Conservation (phyloP, 2,329 filamentous ascomycete species). For the Fusarium tuaranense region DNA sequence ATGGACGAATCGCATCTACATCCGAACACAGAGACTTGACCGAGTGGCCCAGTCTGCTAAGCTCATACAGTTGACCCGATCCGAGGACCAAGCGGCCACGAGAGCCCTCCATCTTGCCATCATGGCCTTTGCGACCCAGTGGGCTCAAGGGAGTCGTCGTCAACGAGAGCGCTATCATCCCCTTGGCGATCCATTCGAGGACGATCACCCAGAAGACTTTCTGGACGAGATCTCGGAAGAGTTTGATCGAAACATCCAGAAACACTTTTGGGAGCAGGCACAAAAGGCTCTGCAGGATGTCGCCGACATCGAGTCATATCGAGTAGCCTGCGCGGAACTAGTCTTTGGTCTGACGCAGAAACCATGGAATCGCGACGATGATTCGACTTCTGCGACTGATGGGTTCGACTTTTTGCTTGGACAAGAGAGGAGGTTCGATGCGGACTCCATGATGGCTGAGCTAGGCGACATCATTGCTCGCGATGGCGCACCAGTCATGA, state of each 20-base stretch:
- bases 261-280: constrained; percentile 52
- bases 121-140: constrained; percentile 43
- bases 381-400: neutral
- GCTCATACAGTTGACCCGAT: constrained; percentile 31
- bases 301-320: constrained; percentile 51
- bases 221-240: constrained; percentile 45
- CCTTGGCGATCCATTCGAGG: neutral
- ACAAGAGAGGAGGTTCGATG: constrained; percentile 17
- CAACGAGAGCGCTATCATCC: constrained; percentile 35
- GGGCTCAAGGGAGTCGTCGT: constrained; percentile 44
- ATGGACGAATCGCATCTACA: constrained; percentile 43
- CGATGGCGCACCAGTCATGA: constrained; percentile 36
- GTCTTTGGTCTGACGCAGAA: constrained; percentile 54
- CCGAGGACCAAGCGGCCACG: constrained; percentile 31
- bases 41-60: constrained; percentile 35
- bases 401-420: neutral
- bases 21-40: constrained; percentile 39
- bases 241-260: constrained; percentile 52
- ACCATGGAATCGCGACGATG: constrained; percentile 37
- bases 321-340: constrained; percentile 52
- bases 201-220: constrained; percentile 31
- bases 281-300: constrained; percentile 49
- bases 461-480: constrained; percentile 36
- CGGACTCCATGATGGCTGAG: constrained; percentile 21
- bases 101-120: constrained; percentile 39